phyloP scores from a whole-genome alignment of 2,329 filamentous ascomycete genomes.

The Cladosporium sp. region DNA sequence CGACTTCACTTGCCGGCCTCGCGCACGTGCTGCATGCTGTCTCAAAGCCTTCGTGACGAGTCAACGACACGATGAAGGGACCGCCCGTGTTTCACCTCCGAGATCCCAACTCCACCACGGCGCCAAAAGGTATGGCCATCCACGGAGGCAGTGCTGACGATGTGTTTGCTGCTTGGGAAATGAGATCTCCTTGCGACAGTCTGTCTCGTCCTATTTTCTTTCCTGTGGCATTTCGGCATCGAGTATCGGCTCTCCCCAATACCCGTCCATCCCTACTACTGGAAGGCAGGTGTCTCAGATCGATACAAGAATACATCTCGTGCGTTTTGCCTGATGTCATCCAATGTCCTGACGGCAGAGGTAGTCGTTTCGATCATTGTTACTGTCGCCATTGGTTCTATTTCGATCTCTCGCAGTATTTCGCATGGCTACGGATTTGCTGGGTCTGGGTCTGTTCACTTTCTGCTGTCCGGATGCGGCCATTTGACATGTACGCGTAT shows the following conservation, averaged over 20 bases:
- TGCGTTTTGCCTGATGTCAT: neutral
- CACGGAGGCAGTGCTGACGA: neutral
- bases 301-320: neutral
- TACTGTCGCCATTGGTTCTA: neutral
- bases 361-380: neutral
- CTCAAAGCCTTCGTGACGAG: neutral
- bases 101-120: neutral
- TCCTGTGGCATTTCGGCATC: neutral
- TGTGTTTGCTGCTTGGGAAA: neutral
- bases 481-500: neutral
- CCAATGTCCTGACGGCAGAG: neutral
- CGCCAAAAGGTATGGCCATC: neutral
- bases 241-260: neutral
- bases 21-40: conserved; percentile 5
- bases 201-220: neutral
- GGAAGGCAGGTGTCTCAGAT: neutral
- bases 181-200: neutral
- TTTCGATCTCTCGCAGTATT: too few relatives aligned
- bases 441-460: too few relatives aligned
- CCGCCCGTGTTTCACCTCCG: neutral
- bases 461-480: too few relatives aligned
- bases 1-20: neutral
- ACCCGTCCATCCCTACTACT: neutral
- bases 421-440: too few relatives aligned
- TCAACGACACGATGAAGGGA: neutral